phyloP scores from a whole-genome alignment of 1,139 yeast species.

The Protomyces arabidopsidicola region DNA sequence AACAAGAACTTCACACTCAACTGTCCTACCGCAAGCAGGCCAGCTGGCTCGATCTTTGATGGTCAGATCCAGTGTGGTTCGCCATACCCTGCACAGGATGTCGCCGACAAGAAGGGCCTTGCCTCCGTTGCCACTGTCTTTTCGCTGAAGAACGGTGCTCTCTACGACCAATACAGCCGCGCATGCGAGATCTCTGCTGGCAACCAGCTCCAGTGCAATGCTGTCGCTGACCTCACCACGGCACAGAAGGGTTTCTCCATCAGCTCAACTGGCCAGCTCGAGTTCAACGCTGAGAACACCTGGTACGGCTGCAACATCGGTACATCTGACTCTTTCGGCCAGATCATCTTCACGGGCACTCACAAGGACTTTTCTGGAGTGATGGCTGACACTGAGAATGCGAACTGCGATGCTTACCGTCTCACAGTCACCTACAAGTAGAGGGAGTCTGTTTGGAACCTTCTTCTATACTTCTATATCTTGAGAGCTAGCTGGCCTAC shows the following conservation, averaged over 20 bases:
- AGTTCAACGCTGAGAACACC: background rate
- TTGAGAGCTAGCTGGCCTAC: too few species aligned
- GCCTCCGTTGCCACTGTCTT: background rate
- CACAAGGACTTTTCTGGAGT: background rate
- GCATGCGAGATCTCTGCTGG: too few species aligned
- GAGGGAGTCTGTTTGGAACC: background rate
- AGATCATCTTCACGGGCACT: background rate
- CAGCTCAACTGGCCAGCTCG: background rate
- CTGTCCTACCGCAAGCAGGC: background rate
- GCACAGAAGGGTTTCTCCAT: background rate
- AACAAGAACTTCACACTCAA: background rate
- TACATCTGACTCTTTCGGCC: background rate
- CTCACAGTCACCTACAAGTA: background rate
- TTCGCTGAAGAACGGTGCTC: background rate
- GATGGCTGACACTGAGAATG: background rate
- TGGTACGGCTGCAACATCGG: background rate
- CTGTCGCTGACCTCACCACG: background rate
- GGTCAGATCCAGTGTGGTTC: background rate
- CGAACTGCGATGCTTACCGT: background rate
- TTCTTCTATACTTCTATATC: background rate
- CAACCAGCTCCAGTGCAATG: constrained; percentile 1
- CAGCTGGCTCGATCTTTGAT: background rate
- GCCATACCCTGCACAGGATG: background rate
- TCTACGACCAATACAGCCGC: background rate
- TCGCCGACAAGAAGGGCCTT: background rate